These are phyloP conservation scores for Vitis hybrid DNA, from an alignment of 177 flowering plant genomes.

Conservation along the genomic window DNA sequence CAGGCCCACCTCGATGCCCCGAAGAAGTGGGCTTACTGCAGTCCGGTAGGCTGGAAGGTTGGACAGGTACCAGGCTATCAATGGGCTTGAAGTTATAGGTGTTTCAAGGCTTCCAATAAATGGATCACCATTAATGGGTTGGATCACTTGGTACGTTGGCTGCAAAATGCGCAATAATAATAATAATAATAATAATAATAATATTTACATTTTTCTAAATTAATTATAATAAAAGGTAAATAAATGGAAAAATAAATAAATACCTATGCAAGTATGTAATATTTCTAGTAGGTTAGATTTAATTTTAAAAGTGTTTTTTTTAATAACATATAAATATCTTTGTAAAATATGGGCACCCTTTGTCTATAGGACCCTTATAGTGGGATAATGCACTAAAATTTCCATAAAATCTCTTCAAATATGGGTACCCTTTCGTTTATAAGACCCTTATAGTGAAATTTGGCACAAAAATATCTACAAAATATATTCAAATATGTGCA, in stretches of 20 bases:
- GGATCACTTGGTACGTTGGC: slow-evolving; percentile 92
- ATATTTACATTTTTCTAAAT: no score
- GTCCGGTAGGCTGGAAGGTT: slow-evolving; percentile 98
- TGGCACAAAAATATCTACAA: no score
- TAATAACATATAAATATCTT: no score
- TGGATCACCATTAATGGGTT: slow-evolving; percentile 95
- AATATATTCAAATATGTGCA: no score
- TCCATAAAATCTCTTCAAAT: no score
- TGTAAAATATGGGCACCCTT: no score
- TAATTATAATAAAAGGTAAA: not conserved
- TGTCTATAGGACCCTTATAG: no score
- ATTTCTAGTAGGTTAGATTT: not conserved
- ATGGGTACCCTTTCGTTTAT: no score
- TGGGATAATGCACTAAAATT: no score
- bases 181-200: not conserved
- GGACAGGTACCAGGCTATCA: slow-evolving; percentile 97
- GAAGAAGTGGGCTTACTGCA: slow-evolving; percentile 86
- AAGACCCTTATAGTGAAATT: no score
- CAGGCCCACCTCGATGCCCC: slow-evolving; percentile 88
- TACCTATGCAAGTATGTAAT: not conserved
- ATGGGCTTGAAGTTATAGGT: slow-evolving; percentile 93
- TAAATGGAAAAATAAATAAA: no score
- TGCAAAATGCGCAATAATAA: slow-evolving; percentile 22
- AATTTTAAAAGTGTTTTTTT: no score
- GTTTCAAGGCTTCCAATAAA: slow-evolving; percentile 97